Evolutionary conservation across 1,284 basidiomycete species (phyloP).

Genomic region (Ustilago nuda): DNA sequence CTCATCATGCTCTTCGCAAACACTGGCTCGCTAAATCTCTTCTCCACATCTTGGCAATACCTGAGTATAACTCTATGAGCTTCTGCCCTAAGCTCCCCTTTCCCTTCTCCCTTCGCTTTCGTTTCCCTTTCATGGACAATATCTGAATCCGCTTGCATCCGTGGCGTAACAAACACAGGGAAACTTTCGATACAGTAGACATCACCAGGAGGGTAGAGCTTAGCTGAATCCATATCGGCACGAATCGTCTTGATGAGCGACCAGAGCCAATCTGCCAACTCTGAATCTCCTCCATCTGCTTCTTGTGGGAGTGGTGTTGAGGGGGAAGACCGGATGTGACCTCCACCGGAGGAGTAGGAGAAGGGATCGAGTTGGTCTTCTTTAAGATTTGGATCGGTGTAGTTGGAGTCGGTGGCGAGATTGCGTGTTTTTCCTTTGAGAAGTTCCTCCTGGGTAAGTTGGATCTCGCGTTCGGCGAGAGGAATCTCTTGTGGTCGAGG

Average conservation of each 20-base stretch:
- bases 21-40: slow-evolving; percentile 72
- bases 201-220: slow-evolving; percentile 61
- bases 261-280: slow-evolving; percentile 62
- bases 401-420: slow-evolving; percentile 46
- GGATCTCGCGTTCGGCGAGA: slow-evolving; percentile 38
- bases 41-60: slow-evolving; percentile 71
- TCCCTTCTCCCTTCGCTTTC: slow-evolving; percentile 7
- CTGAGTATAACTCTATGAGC: slow-evolving; percentile 71
- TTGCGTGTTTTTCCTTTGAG: slow-evolving; percentile 56
- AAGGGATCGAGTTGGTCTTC: slow-evolving; percentile 48
- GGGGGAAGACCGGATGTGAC: slow-evolving; percentile 14
- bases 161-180: slow-evolving; percentile 57
- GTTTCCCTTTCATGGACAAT: slow-evolving; percentile 18
- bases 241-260: slow-evolving; percentile 64
- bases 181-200: slow-evolving; percentile 63
- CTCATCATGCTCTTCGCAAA: slow-evolving; percentile 64
- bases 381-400: slow-evolving; percentile 49
- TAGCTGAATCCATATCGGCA: slow-evolving; percentile 55
- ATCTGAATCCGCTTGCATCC: slow-evolving; percentile 41
- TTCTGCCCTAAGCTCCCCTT: slow-evolving; percentile 43
- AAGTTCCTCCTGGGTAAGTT: slow-evolving; percentile 47
- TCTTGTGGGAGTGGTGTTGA: slow-evolving; percentile 1
- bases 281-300: slow-evolving; percentile 27
- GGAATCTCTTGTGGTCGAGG: slow-evolving; percentile 51
- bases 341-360: slow-evolving; percentile 45